Evolutionary conservation across 805 yeast genomes (phyloP), one percentile per base, ranked within the genome.

Genomic region (Lipomyces chichibuensis): DNA sequence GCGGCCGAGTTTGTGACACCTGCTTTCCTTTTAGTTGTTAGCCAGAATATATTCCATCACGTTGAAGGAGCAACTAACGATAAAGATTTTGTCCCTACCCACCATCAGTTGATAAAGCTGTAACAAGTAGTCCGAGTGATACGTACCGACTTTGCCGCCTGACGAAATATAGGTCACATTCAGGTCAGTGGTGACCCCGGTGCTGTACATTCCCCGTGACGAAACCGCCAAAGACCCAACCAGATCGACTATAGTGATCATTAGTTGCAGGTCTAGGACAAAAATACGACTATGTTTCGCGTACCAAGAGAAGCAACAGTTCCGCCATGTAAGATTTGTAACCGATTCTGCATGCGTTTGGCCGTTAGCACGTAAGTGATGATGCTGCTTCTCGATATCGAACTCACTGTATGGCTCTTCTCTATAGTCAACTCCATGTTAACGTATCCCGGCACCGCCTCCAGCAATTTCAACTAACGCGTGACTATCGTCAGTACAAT

Each of bases 191-290:
- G 81, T 74, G 39, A 81, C 84, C 3, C 84, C 84, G 0, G 84
- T 81, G 67, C 75, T 67, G 62, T 74, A 81, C 73, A 80, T 61
- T 8, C 84, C 84, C 20, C 77, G 71, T 27, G 82, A 76, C 1
- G 83, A 77, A 8, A 80, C 71, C 1, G 84, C 83, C 63, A 81
- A 71, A 11, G 84, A 81, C 14, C 84, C 84, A 7, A 82, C 84
- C 3, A 81, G 74, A 63, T 81, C 84, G 3, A 80, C 82, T 27
- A 33, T 27, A 7, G 11, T 20, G 17, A 52, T 20, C 14, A 59
- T 43, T n/a, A 43, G 49, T 43, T 23, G 23, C 3, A 46, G 29
- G 20, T 8, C 13, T 8, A 8, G 39, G 25, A 17, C 35, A 2
- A 20, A 7, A 29, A 9, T 20, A 51, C n/a, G 1, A 14, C 32